Percentiles rank a stretch among this genome's conserved stretches.
These are phyloP conservation scores for Penicillium sp. DNA, from an alignment of 2,329 filamentous ascomycete genomes.

Conservation along the genomic window DNA sequence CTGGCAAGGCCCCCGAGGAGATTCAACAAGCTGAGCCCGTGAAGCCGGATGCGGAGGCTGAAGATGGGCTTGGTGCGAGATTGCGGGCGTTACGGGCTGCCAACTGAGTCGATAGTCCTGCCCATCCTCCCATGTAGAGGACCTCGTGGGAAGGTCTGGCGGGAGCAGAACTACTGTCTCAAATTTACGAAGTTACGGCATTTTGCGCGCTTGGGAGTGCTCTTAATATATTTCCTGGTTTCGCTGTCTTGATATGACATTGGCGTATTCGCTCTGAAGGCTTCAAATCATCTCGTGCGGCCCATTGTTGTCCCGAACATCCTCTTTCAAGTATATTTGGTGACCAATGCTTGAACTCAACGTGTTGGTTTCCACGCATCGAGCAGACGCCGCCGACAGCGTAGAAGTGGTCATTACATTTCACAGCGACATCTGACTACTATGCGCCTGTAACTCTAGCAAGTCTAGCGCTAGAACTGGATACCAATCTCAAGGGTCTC, in stretches of 20 bases:
- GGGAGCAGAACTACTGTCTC: not conserved
- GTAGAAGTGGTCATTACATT: no score
- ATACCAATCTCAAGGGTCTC: no score
- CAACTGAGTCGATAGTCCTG: constrained; percentile 19
- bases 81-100: constrained; percentile 40
- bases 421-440: no score
- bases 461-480: no score
- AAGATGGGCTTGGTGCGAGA: constrained; percentile 41
- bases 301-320: no score
- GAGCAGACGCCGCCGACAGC: no score
- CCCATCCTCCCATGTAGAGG: not conserved
- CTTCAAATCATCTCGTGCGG: no score
- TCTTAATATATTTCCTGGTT: not conserved
- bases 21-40: constrained; percentile 27
- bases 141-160: not conserved
- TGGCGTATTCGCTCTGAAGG: not conserved
- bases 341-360: no score
- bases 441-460: no score
- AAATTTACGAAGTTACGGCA: not conserved
- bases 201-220: not conserved
- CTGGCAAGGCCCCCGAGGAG: constrained; percentile 39
- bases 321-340: no score
- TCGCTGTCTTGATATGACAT: not conserved
- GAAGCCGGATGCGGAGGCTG: constrained; percentile 33
- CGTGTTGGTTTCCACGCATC: no score